Evolutionary conservation across 1,284 basidiomycete genomes (phyloP).

Genomic region (Cryptococcus sp.): DNA sequence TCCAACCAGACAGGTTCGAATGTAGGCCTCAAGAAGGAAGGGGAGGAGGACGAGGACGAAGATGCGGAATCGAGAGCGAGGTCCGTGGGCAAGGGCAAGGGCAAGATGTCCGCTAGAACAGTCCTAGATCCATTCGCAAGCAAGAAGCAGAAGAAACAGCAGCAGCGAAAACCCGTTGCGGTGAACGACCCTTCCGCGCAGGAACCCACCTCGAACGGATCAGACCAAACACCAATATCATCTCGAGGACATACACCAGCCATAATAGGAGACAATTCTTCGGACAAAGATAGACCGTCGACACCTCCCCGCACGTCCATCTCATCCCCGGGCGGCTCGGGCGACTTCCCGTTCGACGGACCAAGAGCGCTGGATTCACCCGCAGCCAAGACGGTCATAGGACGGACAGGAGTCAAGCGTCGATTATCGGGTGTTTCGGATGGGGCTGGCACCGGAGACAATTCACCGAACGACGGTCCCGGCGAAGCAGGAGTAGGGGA

Average conservation of each 20-base stretch:
- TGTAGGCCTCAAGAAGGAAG: conserved; percentile 7
- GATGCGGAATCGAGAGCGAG: conserved; percentile 29
- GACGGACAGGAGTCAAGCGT: conserved; percentile 1
- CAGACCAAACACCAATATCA: too few species aligned
- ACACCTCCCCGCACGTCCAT: neutral
- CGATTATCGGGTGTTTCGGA: conserved; percentile 1
- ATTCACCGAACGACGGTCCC: neutral
- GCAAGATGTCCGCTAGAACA: conserved; percentile 1
- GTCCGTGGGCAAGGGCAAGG: conserved; percentile 21
- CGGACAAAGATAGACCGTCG: neutral
- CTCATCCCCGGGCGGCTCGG: conserved; percentile 26
- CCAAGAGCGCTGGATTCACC: conserved; percentile 22
- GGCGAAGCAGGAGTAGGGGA: neutral
- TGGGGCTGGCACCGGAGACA: conserved; percentile 5
- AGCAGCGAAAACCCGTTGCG: neutral
- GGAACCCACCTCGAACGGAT: neutral
- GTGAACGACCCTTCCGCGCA: neutral
- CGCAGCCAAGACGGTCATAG: conserved; percentile 8
- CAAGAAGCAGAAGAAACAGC: conserved; percentile 22
- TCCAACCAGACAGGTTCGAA: neutral
- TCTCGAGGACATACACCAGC: neutral
- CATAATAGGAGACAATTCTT: neutral
- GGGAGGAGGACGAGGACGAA: conserved; percentile 27
- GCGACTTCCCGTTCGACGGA: conserved; percentile 28
- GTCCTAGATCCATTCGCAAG: conserved; percentile 29